Evolutionary conservation across 2,329 filamentous ascomycete species (phyloP), one percentile per base, ranked within the genome.

Genomic region (Epichloe gansuensis): DNA sequence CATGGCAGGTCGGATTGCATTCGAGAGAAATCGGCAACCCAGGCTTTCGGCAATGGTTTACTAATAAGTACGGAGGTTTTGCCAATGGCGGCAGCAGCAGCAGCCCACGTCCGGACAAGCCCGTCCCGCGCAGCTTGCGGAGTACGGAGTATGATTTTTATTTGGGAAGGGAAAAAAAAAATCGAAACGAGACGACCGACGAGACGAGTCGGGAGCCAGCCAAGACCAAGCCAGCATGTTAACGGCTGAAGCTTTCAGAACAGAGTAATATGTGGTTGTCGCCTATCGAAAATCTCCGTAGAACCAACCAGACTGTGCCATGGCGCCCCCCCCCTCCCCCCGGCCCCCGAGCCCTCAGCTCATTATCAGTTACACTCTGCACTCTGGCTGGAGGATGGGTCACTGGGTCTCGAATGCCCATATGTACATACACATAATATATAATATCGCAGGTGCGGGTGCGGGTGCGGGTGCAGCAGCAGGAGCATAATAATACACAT

Each of bases 1-100:
- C 27, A 34, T 49, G 34, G 41, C 27, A 43, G 51, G 47, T 53
- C 40, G 47, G 51, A 39, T 50, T 47, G 38, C 42, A 38, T 48
- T 15, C 34, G 25, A 25, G 36, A 48, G 38, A 35, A 38, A 39
- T 41, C 45, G 45, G 44, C 35, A 36, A 21, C 38, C 13, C 35
- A 40, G 38, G 48, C 44, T 43, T n/a, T 47, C 44, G 44, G 27
- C 17, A 36, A 35, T 39, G 46, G 31, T 46, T 15, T 21, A 34
- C 27, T 5, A 39, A 9, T 5, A 39, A 9, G 27, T 31, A 31
- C 17, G 17, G 17, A 39, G 35, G 23, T 45, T 44, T 48, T 12
- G 40, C 51, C 27, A 41, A 11, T 31, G 31, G 31, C 31, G 31
- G 34, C 42, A 34, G 8, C 44, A 12, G 27, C 39, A 44, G 49